Conservation (phyloP, 2,329 filamentous ascomycete species). For the Macrophomina pseudophaseolina region DNA sequence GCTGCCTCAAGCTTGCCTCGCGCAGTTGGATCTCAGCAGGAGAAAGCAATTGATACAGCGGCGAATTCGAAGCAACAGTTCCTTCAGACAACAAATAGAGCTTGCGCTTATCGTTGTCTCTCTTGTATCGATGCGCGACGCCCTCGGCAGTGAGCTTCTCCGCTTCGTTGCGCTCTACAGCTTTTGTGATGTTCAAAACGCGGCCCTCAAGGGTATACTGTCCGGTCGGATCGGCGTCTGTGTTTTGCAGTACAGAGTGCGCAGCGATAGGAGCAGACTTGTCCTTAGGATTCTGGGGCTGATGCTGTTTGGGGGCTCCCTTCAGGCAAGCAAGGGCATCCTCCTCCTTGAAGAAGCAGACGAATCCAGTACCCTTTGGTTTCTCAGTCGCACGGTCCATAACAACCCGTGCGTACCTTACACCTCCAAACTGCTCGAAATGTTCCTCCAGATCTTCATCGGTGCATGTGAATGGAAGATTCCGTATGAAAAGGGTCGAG, state of each 20-base stretch:
- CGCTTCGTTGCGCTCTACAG: constrained; percentile 84
- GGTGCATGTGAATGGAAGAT: constrained; percentile 85
- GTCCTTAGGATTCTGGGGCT: constrained; percentile 42
- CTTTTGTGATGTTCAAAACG: constrained; percentile 80
- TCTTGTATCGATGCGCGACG: constrained; percentile 64
- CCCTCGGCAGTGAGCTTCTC: constrained; percentile 74
- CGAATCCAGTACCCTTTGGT: constrained; percentile 90
- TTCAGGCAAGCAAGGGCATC: constrained; percentile 80
- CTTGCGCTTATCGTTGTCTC: constrained; percentile 85
- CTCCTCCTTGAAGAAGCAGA: constrained; percentile 81
- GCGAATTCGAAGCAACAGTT: constrained; percentile 75
- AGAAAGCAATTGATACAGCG: constrained; percentile 76
- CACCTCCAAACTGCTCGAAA: constrained; percentile 84
- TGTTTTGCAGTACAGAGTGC: constrained; percentile 86
- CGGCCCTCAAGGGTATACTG: constrained; percentile 90
- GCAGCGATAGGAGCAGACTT: constrained; percentile 53
- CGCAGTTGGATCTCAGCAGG: constrained; percentile 84
- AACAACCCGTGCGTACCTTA: constrained; percentile 90
- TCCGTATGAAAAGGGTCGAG: constrained; percentile 85
- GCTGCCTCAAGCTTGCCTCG: constrained; percentile 83
- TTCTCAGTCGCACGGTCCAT: constrained; percentile 84
- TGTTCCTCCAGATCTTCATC: constrained; percentile 84
- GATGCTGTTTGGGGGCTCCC: constrained; percentile 64
- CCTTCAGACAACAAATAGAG: constrained; percentile 90
- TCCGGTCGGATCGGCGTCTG: constrained; percentile 78